A percentile compares a stretch with the other conserved stretches of the same genome.
These are phyloP conservation scores for Lotus japonicus DNA, from an alignment of 306 rosid species.

Conservation along the genomic window DNA sequence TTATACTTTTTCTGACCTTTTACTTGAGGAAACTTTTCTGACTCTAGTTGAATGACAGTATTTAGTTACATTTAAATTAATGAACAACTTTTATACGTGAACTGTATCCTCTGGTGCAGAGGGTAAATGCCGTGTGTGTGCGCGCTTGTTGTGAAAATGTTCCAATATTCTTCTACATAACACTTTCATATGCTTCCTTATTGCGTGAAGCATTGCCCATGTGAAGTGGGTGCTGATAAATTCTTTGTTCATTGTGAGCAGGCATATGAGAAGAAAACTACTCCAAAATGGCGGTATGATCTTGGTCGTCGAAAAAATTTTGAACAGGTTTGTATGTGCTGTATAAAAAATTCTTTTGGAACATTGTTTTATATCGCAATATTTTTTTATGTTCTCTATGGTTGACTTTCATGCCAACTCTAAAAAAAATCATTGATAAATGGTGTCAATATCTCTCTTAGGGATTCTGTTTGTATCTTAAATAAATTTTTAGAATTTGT, in stretches of 20 bases:
- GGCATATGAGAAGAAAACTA: slow-evolving; percentile 97
- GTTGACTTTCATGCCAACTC: not conserved
- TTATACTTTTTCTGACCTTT: not conserved
- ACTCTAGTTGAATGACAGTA: slow-evolving; percentile 1
- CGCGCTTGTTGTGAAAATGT: not conserved
- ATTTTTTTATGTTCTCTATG: not conserved
- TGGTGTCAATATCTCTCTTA: not conserved
- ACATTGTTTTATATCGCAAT: not conserved
- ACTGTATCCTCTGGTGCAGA: not conserved
- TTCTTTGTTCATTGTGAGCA: slow-evolving; percentile 30
- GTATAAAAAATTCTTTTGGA: not conserved
- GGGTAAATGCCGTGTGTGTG: not conserved
- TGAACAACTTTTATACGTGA: not conserved
- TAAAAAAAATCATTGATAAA: not conserved
- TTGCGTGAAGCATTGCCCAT: not conserved
- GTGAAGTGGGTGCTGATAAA: slow-evolving; percentile 24
- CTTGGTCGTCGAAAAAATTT: slow-evolving; percentile 92
- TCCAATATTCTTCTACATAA: not conserved
- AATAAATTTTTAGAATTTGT: not conserved
- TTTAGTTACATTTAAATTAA: slow-evolving; percentile 7
- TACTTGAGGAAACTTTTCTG: not conserved
- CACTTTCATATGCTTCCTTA: not conserved
- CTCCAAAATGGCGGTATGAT: slow-evolving; percentile 96
- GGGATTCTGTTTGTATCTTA: no score
- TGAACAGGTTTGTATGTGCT: slow-evolving; percentile 71